Conservation (phyloP, 345 rosid genomes). For the Trapa incisa region DNA sequence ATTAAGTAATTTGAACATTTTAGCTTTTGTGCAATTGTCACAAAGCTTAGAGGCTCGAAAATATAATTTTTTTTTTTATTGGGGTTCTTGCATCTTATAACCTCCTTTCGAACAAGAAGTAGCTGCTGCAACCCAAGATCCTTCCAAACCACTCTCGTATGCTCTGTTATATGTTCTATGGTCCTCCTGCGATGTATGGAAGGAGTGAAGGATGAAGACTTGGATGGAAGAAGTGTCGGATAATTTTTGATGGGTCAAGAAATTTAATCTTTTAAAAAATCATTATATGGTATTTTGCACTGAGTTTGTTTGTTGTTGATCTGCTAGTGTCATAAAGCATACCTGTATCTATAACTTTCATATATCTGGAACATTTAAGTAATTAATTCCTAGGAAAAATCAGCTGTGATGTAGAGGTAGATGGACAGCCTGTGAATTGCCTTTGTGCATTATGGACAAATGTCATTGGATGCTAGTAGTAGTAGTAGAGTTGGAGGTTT, state of each 20-base stretch:
- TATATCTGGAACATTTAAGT: background rate
- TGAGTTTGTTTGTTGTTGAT: no score
- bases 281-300: no score
- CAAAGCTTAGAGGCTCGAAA: background rate
- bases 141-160: no score
- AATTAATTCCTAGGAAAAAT: background rate
- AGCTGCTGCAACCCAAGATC: no score
- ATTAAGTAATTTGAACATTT: background rate
- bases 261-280: background rate
- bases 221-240: no score
- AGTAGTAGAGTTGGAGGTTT: background rate
- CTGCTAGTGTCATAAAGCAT: background rate
- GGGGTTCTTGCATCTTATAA: no score
- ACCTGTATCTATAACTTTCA: background rate
- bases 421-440: background rate
- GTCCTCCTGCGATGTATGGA: no score
- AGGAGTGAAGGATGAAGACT: no score
- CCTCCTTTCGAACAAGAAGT: no score
- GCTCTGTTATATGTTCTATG: no score
- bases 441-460: background rate
- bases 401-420: background rate
- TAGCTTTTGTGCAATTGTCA: background rate
- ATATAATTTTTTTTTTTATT: no score
- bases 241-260: no score
- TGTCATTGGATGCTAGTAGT: background rate